Evolutionary conservation across 768 basidiomycete species (phyloP).

Genomic region (Panaeolus papilionaceus): DNA sequence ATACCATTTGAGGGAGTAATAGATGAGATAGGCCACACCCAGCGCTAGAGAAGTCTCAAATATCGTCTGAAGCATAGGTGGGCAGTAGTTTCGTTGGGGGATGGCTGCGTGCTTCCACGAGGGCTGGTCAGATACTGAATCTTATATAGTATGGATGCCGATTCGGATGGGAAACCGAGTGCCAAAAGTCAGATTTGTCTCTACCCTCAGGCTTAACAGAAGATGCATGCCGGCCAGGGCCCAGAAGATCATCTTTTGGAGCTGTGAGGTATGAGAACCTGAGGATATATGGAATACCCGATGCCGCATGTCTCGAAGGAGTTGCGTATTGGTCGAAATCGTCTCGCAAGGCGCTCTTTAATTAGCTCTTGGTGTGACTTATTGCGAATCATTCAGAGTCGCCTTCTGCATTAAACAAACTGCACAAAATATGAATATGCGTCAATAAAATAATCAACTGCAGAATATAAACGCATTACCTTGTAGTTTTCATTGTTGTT

Average conservation of each 20-base stretch:
- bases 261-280: background rate
- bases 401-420: no score
- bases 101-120: background rate
- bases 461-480: background rate
- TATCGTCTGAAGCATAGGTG: background rate
- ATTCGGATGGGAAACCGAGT: background rate
- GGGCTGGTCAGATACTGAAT: background rate
- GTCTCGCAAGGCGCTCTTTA: background rate
- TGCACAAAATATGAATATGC: no score
- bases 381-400: background rate
- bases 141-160: background rate
- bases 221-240: background rate
- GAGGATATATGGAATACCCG: conserved; percentile 7
- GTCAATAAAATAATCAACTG: background rate
- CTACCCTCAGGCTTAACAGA: background rate
- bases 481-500: no score
- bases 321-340: background rate
- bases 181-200: background rate
- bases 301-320: background rate
- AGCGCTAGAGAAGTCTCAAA: background rate
- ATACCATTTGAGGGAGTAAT: conserved; percentile 35
- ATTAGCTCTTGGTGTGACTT: background rate
- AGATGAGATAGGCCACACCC: conserved; percentile 27
- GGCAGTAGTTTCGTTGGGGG: background rate
- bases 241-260: background rate